These are phyloP conservation scores for Calycina herbarum DNA, from an alignment of 2,329 filamentous ascomycete genomes.

Conservation along the genomic window DNA sequence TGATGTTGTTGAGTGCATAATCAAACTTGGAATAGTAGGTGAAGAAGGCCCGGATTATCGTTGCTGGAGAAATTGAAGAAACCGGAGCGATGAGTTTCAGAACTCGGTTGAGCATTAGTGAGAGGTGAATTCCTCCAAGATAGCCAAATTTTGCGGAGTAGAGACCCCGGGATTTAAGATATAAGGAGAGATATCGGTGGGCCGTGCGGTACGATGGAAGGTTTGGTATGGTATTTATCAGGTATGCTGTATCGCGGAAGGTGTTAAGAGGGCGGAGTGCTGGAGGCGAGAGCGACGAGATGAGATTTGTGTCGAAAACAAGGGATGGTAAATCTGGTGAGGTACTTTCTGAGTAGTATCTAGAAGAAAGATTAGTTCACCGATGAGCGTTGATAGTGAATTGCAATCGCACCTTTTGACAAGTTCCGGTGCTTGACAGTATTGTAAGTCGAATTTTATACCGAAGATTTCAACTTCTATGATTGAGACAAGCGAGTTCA, in stretches of 20 bases:
- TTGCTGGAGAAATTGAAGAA: slow-evolving; percentile 21
- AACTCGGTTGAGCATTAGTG: slow-evolving; percentile 59
- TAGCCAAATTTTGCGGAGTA: slow-evolving; percentile 67
- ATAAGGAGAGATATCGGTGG: slow-evolving; percentile 60
- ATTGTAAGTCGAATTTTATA: slow-evolving; percentile 64
- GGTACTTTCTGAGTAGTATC: slow-evolving; percentile 14
- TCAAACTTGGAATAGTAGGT: slow-evolving; percentile 40
- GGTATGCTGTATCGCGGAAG: slow-evolving; percentile 60
- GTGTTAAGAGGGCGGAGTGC: slow-evolving; percentile 64
- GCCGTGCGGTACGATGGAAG: slow-evolving; percentile 57
- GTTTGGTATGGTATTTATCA: slow-evolving; percentile 60
- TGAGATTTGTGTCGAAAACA: slow-evolving; percentile 17
- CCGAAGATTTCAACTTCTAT: slow-evolving; percentile 60
- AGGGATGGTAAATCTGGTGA: slow-evolving; percentile 12
- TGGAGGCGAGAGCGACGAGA: slow-evolving; percentile 56
- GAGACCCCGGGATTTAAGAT: slow-evolving; percentile 61
- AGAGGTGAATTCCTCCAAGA: slow-evolving; percentile 64
- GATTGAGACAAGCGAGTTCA: slow-evolving; percentile 48
- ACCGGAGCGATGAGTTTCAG: slow-evolving; percentile 53
- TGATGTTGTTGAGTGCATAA: not conserved
- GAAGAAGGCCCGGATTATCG: slow-evolving; percentile 57
- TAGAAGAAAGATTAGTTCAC: not conserved
- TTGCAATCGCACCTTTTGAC: slow-evolving; percentile 46
- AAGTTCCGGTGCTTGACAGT: slow-evolving; percentile 59
- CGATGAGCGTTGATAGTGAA: not conserved